Base-by-base conservation (phyloP, 345 rosid species). In the Ailanthus altissimus region DNA sequence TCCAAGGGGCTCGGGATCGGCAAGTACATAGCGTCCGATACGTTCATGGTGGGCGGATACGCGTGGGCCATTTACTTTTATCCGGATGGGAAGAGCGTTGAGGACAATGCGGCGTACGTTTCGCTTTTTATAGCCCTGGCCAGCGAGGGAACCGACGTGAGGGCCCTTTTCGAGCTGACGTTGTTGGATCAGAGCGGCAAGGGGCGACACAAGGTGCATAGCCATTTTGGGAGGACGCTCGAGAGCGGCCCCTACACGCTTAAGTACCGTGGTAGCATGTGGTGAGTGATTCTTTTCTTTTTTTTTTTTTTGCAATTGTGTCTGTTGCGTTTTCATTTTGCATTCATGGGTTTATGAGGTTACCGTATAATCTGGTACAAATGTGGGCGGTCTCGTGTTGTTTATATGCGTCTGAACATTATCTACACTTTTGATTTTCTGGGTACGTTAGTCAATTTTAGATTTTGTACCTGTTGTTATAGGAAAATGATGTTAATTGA, bases 81-180 rank as follows among this genome's bases (percentile, higher is more conserved):
- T 65, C 93, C 96, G 6, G 96, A 88, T 67, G 96, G 96, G n/a
- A 91, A 91, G 81, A 91, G 91, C 87, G 73, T 79, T 28, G 93
- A 91, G 80, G 93, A 91, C 77, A 87, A 90, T 73, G 86, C 90
- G 14, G 67, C 87, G 7, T 84, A 87, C 43, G 92, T 91, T 7
- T 90, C 92, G 13, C 76, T 90, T 63, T 91, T 91, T 82, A 90
- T 91, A 9, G 93, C 93, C 14, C 80, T 91, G 63, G 97, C 90
- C 0, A 90, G 91, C 84, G 92, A 91, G 62, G 97, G 91, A 23
- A 83, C 90, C 7, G 92, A 91, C 23, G 93, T 90, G 18, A 86
- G 91, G 82, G 93, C 93, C 38, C 85, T 91, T 77, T 91, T 91
- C 61, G 96, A 89, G 83, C 81, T 91, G 56, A 87, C 91, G 26